Conservation (phyloP, 768 basidiomycete genomes). For the Tylopilus vinaceipallidus region DNA sequence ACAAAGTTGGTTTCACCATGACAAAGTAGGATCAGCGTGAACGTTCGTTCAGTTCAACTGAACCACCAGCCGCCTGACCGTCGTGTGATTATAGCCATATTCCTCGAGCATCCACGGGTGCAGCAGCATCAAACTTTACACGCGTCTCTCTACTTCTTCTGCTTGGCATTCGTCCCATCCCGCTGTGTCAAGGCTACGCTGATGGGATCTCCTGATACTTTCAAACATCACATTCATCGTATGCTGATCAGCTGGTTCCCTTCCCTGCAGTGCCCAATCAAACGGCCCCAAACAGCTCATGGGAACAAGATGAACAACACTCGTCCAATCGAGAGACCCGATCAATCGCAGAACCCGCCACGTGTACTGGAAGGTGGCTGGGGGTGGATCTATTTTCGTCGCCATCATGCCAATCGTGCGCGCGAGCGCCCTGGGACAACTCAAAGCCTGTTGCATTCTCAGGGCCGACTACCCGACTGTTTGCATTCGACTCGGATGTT, state of each 20-base stretch:
- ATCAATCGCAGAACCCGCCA: not conserved
- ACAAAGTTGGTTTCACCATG: too few species aligned
- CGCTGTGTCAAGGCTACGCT: conserved; percentile 10
- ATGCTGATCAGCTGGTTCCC: not conserved
- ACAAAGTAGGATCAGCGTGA: too few species aligned
- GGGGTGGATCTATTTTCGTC: not conserved
- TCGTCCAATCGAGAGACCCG: not conserved
- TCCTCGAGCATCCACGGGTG: not conserved
- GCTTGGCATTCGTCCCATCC: not conserved
- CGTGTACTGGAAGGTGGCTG: not conserved
- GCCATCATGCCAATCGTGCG: not conserved
- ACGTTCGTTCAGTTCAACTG: too few species aligned
- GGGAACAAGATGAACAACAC: not conserved
- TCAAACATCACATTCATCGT: not conserved
- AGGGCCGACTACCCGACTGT: not conserved
- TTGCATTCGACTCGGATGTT: not conserved
- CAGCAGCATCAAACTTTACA: not conserved
- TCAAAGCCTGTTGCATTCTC: not conserved
- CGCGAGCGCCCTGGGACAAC: not conserved
- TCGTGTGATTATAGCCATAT: not conserved
- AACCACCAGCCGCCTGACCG: not conserved
- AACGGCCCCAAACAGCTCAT: not conserved
- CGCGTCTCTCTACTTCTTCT: too few species aligned
- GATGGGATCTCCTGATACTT: not conserved
- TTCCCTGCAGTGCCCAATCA: not conserved